Evolutionary conservation across 805 yeast species (phyloP).

Genomic region (Candida lessepsii): DNA sequence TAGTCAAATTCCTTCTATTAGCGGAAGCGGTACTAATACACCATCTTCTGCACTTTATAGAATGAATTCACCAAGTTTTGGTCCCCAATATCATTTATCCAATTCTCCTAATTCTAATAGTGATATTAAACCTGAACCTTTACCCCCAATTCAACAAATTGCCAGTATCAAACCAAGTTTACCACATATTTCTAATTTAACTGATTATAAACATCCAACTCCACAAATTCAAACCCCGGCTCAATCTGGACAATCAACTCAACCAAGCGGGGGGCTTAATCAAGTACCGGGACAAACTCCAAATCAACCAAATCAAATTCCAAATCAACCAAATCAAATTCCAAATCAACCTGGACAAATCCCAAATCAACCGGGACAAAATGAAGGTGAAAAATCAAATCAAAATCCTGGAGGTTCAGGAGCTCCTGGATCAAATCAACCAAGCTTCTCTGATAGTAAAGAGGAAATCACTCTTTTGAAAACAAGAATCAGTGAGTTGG

Average conservation of each 20-base stretch:
- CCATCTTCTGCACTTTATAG: constrained; percentile 36
- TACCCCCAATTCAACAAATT: constrained; percentile 28
- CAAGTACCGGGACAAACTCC: background rate
- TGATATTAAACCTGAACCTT: constrained; percentile 14
- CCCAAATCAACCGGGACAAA: background rate
- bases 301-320: constrained; percentile 2
- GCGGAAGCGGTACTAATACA: constrained; percentile 16
- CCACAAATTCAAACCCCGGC: background rate
- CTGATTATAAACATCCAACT: background rate
- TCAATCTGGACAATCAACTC: background rate
- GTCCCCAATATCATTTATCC: constrained; percentile 40
- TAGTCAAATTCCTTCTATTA: background rate
- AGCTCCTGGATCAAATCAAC: too few relatives aligned
- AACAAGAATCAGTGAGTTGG: constrained; percentile 83
- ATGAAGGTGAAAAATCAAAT: background rate
- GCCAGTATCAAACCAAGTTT: constrained; percentile 20
- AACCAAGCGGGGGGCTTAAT: background rate
- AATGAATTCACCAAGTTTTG: constrained; percentile 42
- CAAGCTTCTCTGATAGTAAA: constrained; percentile 6
- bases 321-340: background rate
- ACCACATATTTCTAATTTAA: constrained; percentile 23
- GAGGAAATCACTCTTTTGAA: constrained; percentile 45
- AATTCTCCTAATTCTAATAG: constrained; percentile 3
- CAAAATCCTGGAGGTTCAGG: background rate
- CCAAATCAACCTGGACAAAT: constrained; percentile 1